Conservation (phyloP, 1,139 yeast species). For the Scheffersomyces parashehatae region DNA sequence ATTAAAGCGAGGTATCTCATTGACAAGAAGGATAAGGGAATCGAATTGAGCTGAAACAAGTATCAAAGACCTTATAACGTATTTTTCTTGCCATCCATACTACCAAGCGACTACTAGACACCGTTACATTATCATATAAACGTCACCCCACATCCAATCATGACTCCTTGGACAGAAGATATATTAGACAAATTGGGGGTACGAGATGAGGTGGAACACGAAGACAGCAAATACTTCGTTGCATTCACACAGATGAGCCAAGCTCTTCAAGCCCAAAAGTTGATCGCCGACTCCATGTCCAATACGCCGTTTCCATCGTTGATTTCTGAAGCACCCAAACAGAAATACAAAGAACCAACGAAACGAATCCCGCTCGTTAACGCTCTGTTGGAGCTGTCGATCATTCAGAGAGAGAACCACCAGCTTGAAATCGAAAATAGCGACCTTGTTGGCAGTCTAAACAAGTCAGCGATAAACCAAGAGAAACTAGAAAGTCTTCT, state of each 20-base stretch:
- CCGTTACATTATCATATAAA: background rate
- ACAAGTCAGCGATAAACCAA: slow-evolving; percentile 22
- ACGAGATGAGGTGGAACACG: slow-evolving; percentile 36
- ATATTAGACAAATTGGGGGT: slow-evolving; percentile 24
- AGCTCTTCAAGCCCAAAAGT: slow-evolving; percentile 9
- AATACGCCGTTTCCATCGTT: slow-evolving; percentile 12
- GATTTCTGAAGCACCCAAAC: slow-evolving; percentile 10
- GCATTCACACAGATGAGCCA: slow-evolving; percentile 34
- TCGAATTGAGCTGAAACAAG: too few relatives aligned
- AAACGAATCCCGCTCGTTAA: background rate
- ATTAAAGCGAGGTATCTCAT: too few relatives aligned
- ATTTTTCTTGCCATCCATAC: too few relatives aligned
- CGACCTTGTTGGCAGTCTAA: slow-evolving; percentile 23
- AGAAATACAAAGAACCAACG: slow-evolving; percentile 11
- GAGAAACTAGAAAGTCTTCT: slow-evolving; percentile 22
- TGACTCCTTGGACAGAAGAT: slow-evolving; percentile 21
- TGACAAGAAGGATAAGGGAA: too few relatives aligned
- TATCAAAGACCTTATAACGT: too few relatives aligned
- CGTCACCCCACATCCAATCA: background rate
- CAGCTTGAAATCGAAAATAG: slow-evolving; percentile 13
- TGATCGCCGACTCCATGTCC: background rate
- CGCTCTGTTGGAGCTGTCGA: background rate
- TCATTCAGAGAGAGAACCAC: slow-evolving; percentile 2
- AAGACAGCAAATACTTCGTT: slow-evolving; percentile 30
- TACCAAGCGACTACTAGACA: too few relatives aligned